Percentiles rank a stretch among this genome's conserved stretches.
These are phyloP conservation scores for Sporisorium graminicola DNA, from an alignment of 1,284 basidiomycete genomes.

Conservation along the genomic window DNA sequence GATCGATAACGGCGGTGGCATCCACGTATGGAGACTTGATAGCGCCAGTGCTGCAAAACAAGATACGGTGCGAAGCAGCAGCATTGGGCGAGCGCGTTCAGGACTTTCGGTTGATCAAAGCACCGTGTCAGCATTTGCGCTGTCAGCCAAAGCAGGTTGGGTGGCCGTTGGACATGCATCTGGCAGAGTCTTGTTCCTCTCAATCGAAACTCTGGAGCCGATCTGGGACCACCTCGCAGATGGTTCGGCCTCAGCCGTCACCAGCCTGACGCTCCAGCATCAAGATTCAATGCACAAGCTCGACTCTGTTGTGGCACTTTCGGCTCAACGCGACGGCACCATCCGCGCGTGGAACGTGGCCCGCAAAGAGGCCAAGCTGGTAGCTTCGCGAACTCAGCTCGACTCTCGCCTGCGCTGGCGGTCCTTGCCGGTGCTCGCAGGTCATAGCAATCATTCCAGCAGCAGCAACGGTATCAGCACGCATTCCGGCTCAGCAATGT, in stretches of 20 bases:
- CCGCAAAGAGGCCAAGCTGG: slow-evolving; percentile 19
- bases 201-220: slow-evolving; percentile 21
- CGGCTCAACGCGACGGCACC: slow-evolving; percentile 51
- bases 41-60: slow-evolving; percentile 1
- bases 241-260: slow-evolving; percentile 16
- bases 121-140: slow-evolving; percentile 39
- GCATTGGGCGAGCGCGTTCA: slow-evolving; percentile 12
- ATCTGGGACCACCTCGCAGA: slow-evolving; percentile 23
- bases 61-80: slow-evolving; percentile 11
- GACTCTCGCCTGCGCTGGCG: slow-evolving; percentile 35
- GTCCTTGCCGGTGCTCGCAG: slow-evolving; percentile 8
- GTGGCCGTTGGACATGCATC: slow-evolving; percentile 77
- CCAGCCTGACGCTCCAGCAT: slow-evolving; percentile 31
- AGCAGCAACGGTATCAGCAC: not conserved
- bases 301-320: slow-evolving; percentile 32
- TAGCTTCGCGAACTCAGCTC: slow-evolving; percentile 22
- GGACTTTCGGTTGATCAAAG: slow-evolving; percentile 8
- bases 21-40: slow-evolving; percentile 37
- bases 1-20: slow-evolving; percentile 76
- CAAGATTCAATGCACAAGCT: slow-evolving; percentile 32
- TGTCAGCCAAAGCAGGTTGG: slow-evolving; percentile 69
- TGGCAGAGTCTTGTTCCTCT: slow-evolving; percentile 76
- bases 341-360: slow-evolving; percentile 31
- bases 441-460: not conserved
- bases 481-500: not conserved